Percentiles rank a stretch among this genome's conserved stretches.
phyloP scores from a whole-genome alignment of 2,329 filamentous ascomycete genomes.

The Canariomyces notabilis region DNA sequence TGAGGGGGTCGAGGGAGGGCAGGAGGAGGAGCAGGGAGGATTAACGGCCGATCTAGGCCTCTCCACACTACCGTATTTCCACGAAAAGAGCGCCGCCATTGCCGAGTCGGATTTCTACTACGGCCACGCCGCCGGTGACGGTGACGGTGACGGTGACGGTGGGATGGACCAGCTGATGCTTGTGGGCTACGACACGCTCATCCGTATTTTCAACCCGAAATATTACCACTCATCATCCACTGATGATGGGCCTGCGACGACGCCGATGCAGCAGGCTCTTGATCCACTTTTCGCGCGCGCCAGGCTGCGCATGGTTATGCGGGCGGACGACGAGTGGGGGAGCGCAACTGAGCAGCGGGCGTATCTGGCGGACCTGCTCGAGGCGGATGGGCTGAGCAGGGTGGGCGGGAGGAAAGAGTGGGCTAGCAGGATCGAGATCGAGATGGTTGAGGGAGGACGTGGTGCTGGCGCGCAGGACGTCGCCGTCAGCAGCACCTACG shows the following conservation, averaged over 20 bases:
- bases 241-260: neutral
- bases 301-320: slow-evolving; percentile 57
- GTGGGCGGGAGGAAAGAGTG: slow-evolving; percentile 55
- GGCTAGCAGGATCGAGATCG: slow-evolving; percentile 54
- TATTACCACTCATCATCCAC: slow-evolving; percentile 52
- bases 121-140: slow-evolving; percentile 8
- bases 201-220: slow-evolving; percentile 65
- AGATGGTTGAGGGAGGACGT: slow-evolving; percentile 48
- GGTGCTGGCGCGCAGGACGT: slow-evolving; percentile 39
- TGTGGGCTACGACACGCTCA: slow-evolving; percentile 70
- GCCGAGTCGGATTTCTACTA: slow-evolving; percentile 40
- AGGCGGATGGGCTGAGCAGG: slow-evolving; percentile 40
- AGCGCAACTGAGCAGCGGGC: slow-evolving; percentile 46
- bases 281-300: slow-evolving; percentile 60
- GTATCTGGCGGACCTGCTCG: slow-evolving; percentile 48
- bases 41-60: slow-evolving; percentile 59
- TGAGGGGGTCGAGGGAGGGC: too few relatives aligned
- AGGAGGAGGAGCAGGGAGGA: slow-evolving; percentile 14
- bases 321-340: slow-evolving; percentile 59
- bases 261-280: slow-evolving; percentile 51
- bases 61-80: slow-evolving; percentile 68
- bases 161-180: slow-evolving; percentile 58
- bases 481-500: slow-evolving; percentile 56
- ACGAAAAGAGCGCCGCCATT: slow-evolving; percentile 62
- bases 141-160: neutral